Conservation (phyloP, 805 yeast genomes). For the Starmerella etchellsii region DNA sequence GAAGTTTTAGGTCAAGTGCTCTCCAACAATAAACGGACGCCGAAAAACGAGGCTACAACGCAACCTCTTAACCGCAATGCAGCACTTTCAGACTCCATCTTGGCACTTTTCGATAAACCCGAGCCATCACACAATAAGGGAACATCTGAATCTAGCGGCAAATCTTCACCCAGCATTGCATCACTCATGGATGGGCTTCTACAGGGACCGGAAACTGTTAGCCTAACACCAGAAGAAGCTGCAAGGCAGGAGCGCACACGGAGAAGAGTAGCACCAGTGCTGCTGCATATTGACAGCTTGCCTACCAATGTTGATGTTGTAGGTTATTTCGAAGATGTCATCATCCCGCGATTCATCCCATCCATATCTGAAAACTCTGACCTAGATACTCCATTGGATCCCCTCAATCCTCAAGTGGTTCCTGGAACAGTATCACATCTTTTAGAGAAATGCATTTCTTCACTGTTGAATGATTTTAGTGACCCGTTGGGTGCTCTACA, state of each 20-base stretch:
- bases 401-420: conserved; percentile 3
- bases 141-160: not conserved
- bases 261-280: conserved; percentile 10
- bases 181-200: conserved; percentile 11
- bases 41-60: not conserved
- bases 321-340: conserved; percentile 16
- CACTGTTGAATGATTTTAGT: conserved; percentile 19
- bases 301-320: conserved; percentile 21
- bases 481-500: conserved; percentile 29
- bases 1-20: conserved; percentile 16
- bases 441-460: conserved; percentile 11
- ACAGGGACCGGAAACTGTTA: not conserved
- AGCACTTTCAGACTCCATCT: conserved; percentile 11
- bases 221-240: not conserved
- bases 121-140: not conserved
- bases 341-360: conserved; percentile 16
- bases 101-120: conserved; percentile 9
- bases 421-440: conserved; percentile 11
- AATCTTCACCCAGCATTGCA: not conserved
- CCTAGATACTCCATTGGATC: not conserved
- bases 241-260: conserved; percentile 1
- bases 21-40: conserved; percentile 1
- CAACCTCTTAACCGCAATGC: not conserved
- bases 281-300: conserved; percentile 19
- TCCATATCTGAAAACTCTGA: not conserved